Base-by-base conservation (phyloP, 306 rosid species). In the Vigna mungo region DNA sequence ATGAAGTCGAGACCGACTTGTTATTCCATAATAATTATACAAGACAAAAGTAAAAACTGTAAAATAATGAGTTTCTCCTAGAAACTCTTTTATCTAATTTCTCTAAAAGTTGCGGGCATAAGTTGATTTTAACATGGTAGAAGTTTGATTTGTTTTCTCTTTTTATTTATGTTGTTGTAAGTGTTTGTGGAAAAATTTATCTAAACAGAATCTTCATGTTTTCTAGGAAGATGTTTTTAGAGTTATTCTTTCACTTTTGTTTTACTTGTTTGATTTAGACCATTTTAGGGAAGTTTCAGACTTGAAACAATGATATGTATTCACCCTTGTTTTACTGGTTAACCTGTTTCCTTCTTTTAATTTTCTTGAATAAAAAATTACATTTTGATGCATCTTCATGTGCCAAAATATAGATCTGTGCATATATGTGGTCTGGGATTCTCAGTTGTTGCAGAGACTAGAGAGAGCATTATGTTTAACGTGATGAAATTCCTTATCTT, bases 401-500 rank as follows among this genome's bases (percentile, higher is more conserved):
- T 64, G 51, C 56, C 21, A 17, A 46, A 39, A 36, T 11, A 10
- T 46, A 37, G 21, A 16, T 62, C 37, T 11, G 7, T 17, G 25
- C 36, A 51, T 56, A 48, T 43, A 68, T 53, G 8, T 44, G 55
- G 6, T 44, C 61, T 51, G 69, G 74, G 69, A 30, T 68, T 61
- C 63, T 73, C 32, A 32, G 23, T 52, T 72, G 71, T 55, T 61
- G 43, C 27, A 60, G 78, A 77, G 65, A 27, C 18, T 9, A 39
- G 80, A 41, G 47, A 48, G 61, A 53, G 14, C 32, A 51, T 62
- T 66, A 27, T 72, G 54, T 78, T 61, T 30, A 10, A 20, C 14
- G 64, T 37, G 49, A 51, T 74, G 69, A 78, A 74, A 32, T 68
- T 75, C 62, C 27, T 44, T 32, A 1, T 34, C 65, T 74, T 25